phyloP scores from a whole-genome alignment of 257 asterid genomes.

The Capsicum rhomboideum region DNA sequence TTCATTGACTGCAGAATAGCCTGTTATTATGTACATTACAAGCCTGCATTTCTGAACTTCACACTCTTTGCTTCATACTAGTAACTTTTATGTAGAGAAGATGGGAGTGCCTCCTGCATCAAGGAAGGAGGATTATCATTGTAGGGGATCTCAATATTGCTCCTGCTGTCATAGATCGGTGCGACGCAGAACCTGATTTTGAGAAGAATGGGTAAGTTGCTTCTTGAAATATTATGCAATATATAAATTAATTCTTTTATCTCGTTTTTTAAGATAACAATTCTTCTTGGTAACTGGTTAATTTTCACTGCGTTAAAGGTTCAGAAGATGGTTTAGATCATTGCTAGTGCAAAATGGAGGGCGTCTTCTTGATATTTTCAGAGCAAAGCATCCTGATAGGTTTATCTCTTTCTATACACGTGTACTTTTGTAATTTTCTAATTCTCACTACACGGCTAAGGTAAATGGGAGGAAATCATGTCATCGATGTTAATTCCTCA shows the following conservation, averaged over 20 bases:
- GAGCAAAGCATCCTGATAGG: constrained; percentile 84
- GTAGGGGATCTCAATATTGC: constrained; percentile 97
- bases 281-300: constrained; percentile 3
- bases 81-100: constrained; percentile 61
- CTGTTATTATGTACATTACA: background rate
- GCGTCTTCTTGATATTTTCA: constrained; percentile 57
- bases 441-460: background rate
- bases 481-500: background rate
- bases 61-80: constrained; percentile 23
- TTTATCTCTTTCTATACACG: constrained; percentile 2
- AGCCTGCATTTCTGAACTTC: constrained; percentile 12
- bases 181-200: constrained; percentile 88
- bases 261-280: background rate
- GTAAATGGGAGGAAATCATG: background rate
- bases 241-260: constrained; percentile 5
- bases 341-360: constrained; percentile 73
- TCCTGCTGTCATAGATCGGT: constrained; percentile 73
- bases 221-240: background rate
- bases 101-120: constrained; percentile 67
- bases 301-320: constrained; percentile 41
- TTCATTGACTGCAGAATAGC: background rate
- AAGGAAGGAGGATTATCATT: constrained; percentile 64
- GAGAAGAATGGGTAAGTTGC: constrained; percentile 77
- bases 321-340: constrained; percentile 88
- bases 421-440: background rate